Conservation (phyloP, 2,329 filamentous ascomycete genomes). For the Aspergillus pseudotamarii region DNA sequence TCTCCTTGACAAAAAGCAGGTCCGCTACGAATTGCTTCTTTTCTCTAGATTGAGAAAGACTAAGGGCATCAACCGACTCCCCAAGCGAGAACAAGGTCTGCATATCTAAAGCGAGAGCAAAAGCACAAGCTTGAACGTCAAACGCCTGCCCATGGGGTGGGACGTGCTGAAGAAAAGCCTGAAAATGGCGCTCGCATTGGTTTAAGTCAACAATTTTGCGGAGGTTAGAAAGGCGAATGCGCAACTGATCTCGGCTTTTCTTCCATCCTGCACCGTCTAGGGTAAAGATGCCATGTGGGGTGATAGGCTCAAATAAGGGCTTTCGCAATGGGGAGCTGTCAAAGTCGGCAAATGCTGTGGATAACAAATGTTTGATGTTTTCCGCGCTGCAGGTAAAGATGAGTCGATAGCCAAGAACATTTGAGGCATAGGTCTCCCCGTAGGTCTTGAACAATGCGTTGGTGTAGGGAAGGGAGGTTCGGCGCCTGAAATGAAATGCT, state of each 20-base stretch:
- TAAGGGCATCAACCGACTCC: constrained; percentile 7
- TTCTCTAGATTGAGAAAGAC: neutral
- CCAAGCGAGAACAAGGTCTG: constrained; percentile 10
- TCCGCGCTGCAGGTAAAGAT: constrained; percentile 15
- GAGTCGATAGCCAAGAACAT: constrained; percentile 11
- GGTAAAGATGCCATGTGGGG: constrained; percentile 19
- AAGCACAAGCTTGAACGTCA: constrained; percentile 1
- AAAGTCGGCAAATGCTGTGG: constrained; percentile 12
- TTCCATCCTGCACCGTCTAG: constrained; percentile 16
- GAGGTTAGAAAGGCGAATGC: constrained; percentile 2
- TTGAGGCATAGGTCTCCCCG: constrained; percentile 15
- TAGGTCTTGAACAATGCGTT: constrained; percentile 11
- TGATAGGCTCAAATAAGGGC: constrained; percentile 15
- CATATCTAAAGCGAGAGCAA: constrained; percentile 9
- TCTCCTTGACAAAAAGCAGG: constrained; percentile 9
- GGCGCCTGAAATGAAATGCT: neutral
- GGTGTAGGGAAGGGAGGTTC: constrained; percentile 6
- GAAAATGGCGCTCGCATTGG: constrained; percentile 10
- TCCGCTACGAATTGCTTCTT: constrained; percentile 9
- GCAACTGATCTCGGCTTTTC: constrained; percentile 7
- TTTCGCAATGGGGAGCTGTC: constrained; percentile 14
- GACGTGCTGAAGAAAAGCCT: constrained; percentile 8
- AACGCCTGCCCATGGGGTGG: constrained; percentile 4
- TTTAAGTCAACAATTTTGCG: constrained; percentile 8
- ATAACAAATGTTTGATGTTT: constrained; percentile 15